Conservation (phyloP, 805 yeast genomes). For the Tetrapisispora phaffii region DNA sequence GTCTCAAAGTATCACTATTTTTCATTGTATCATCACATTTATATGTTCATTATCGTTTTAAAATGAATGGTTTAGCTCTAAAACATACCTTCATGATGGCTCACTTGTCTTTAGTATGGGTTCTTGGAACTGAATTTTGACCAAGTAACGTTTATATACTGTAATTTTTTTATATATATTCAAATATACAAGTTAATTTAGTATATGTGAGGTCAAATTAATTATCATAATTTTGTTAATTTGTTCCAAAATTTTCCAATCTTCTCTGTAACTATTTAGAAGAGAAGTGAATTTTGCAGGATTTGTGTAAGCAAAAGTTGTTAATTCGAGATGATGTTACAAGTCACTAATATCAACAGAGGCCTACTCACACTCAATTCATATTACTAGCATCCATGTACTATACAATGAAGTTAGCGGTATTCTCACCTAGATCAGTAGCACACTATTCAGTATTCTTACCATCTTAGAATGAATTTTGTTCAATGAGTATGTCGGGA, state of each 20-base stretch:
- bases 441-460: background rate
- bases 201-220: constrained; percentile 1
- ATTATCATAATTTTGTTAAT: constrained; percentile 1
- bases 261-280: background rate
- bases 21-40: background rate
- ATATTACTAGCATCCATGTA: too few species aligned
- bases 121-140: background rate
- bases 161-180: background rate
- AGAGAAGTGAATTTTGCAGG: background rate
- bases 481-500: background rate
- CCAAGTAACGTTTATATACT: background rate
- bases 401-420: background rate
- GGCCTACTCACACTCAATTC: too few species aligned
- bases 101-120: constrained; percentile 22
- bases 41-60: background rate
- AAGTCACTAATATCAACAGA: background rate
- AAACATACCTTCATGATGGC: constrained; percentile 35
- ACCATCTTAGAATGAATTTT: background rate
- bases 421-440: background rate
- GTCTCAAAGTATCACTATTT: background rate
- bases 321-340: background rate
- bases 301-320: background rate
- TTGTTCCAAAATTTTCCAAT: constrained; percentile 1
- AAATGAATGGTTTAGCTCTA: background rate
- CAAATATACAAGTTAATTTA: background rate